Base-by-base conservation (phyloP, 2,329 filamentous ascomycete species). In the Pseudogymnoascus sp. region DNA sequence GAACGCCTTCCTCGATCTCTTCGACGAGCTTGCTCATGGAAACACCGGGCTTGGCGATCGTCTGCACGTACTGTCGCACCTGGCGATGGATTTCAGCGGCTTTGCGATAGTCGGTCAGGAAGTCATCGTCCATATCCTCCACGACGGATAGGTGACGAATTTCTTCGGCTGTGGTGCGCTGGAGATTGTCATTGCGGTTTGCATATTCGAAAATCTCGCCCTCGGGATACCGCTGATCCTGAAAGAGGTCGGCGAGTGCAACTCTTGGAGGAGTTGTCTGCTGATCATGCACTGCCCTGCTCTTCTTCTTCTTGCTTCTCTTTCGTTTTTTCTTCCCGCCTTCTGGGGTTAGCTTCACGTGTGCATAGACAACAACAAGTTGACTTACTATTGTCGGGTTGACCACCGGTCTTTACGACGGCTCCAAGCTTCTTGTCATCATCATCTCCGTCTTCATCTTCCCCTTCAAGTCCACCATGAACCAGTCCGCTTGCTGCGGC, bases 131-230 rank as follows among this genome's bases (percentile, higher is more conserved):
- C 50, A 57, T 57, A 66, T 92, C 88, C 70, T 83, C 85, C 74
- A 90, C 87, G 72, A 88, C 88, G 74, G 91, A 89, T 64, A 91
- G 81, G 71, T 93, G 87, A 59, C 90, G 85, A 76, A 90, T 89
- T 79, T 95, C 91, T 76, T 93, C 90, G 73, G 80, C 86, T 6
- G 90, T 93, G 4, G 88, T 92, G 63, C 91, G 84, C 74, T 86
- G 87, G 28, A 81, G 76, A 74, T 93, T 93, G 68, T 93, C 89
- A 71, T 90, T 80, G 26, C 50, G 50, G 13, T 4, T 4, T 65
- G 80, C 76, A 76, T 95, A 95, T 68, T 90, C 86, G 69, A 86
- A 82, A 71, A 91, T 87, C 76, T 93, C 85, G 68, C 91, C 91
- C 72, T 85, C 83, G 53, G 90, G 90, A 74, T 90, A 95, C 65